A percentile compares a stretch with the other conserved stretches of the same genome.
phyloP scores from a whole-genome alignment of 2,329 filamentous ascomycete genomes.

The Colletotrichum gigasporum region DNA sequence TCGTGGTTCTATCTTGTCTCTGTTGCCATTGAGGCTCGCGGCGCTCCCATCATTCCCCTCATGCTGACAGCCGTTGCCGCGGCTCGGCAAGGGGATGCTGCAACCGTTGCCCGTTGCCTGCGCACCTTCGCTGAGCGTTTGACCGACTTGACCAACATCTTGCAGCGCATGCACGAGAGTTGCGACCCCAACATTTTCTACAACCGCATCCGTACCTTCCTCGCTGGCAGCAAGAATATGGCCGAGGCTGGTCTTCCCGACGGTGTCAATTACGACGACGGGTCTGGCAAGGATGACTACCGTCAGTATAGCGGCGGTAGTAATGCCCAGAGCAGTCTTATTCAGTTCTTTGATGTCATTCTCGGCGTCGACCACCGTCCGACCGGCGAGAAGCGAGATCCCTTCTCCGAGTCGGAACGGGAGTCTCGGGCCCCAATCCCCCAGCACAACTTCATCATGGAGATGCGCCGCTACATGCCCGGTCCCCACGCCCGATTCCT shows the following conservation, averaged over 20 bases:
- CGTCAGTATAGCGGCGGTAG: slow-evolving; percentile 92
- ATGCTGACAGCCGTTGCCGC: slow-evolving; percentile 90
- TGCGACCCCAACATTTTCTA: slow-evolving; percentile 97
- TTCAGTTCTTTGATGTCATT: slow-evolving; percentile 96
- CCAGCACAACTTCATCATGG: slow-evolving; percentile 89
- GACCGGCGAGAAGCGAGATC: slow-evolving; percentile 75
- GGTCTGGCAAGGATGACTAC: slow-evolving; percentile 73
- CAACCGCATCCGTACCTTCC: slow-evolving; percentile 92
- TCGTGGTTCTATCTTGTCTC: slow-evolving; percentile 99
- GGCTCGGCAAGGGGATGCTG: slow-evolving; percentile 74
- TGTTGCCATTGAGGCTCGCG: slow-evolving; percentile 93
- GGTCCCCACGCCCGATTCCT: slow-evolving; percentile 91
- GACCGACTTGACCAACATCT: slow-evolving; percentile 81
- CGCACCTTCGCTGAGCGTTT: slow-evolving; percentile 85
- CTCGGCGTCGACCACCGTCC: slow-evolving; percentile 91
- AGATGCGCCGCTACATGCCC: slow-evolving; percentile 98
- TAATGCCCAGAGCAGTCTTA: slow-evolving; percentile 95
- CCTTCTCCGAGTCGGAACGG: slow-evolving; percentile 54
- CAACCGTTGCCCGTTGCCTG: slow-evolving; percentile 81
- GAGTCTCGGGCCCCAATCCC: slow-evolving; percentile 49
- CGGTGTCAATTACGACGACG: slow-evolving; percentile 89
- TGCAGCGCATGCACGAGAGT: slow-evolving; percentile 92
- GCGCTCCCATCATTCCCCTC: slow-evolving; percentile 84
- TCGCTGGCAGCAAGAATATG: slow-evolving; percentile 99
- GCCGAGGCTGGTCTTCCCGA: slow-evolving; percentile 87